Base-by-base conservation (phyloP, 2,329 filamentous ascomycete genomes). In the Helotiales sp. region DNA sequence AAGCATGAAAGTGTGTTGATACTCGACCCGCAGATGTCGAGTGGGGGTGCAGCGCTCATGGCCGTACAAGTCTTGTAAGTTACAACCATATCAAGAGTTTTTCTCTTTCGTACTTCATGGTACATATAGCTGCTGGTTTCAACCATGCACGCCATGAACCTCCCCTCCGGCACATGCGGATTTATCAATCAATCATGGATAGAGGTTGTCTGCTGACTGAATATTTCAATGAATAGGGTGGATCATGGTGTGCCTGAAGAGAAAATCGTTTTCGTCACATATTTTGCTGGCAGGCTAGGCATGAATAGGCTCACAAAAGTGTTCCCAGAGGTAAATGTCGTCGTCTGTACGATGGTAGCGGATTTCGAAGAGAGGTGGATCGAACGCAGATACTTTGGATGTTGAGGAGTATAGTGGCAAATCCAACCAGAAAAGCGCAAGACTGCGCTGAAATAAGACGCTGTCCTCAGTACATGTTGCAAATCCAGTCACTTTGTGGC, bases 51-150 rank as follows among this genome's bases (percentile, higher is more conserved):
- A 15, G 85, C 84, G 1, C 77, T 99, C 57, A 99, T 99, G 95
- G 92, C 95, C 0, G 93, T 98, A 40, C 89, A 95, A 69, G 91
- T 98, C n/a, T 78, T 99, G n/a, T n/a, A n/a, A n/a, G n/a, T n/a
- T n/a, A n/a, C n/a, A n/a, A n/a, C n/a, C n/a, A n/a, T n/a, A n/a
- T n/a, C n/a, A n/a, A n/a, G n/a, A n/a, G n/a, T n/a, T n/a, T n/a
- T n/a, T n/a, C n/a, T n/a, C n/a, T n/a, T n/a, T n/a, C n/a, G n/a
- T n/a, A n/a, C n/a, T n/a, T n/a, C n/a, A n/a, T n/a, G n/a, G n/a
- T n/a, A n/a, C n/a, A n/a, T n/a, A n/a, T n/a, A n/a, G n/a, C n/a
- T n/a, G n/a, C n/a, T n/a, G n/a, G n/a, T n/a, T n/a, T n/a, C n/a
- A n/a, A n/a, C n/a, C n/a, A n/a, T n/a, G n/a, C n/a, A n/a, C n/a